Percentiles rank a stretch among this genome's conserved stretches.
These are phyloP conservation scores for Clonostachys byssicola DNA, from an alignment of 2,329 filamentous ascomycete species.

Conservation along the genomic window DNA sequence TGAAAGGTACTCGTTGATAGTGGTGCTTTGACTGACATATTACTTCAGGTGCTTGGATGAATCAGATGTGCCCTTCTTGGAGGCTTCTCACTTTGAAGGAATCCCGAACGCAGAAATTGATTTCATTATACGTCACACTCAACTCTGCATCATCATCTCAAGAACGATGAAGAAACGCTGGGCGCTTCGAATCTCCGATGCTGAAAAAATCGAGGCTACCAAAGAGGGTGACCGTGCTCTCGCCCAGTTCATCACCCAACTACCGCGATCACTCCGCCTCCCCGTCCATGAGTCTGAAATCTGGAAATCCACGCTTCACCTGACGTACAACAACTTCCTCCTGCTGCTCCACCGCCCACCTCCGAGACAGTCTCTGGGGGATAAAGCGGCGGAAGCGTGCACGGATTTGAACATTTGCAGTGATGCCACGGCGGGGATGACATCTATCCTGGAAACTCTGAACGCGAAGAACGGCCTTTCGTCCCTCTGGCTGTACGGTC, in stretches of 20 bases:
- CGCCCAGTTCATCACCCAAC: slow-evolving; percentile 17
- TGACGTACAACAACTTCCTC: slow-evolving; percentile 26
- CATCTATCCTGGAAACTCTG: slow-evolving; percentile 20
- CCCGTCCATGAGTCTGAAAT: slow-evolving; percentile 10
- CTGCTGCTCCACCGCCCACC: slow-evolving; percentile 24
- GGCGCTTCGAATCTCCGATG: slow-evolving; percentile 5
- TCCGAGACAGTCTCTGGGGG: slow-evolving; percentile 8
- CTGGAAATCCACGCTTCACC: slow-evolving; percentile 24
- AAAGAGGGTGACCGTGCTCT: slow-evolving; percentile 21
- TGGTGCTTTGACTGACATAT: too few relatives aligned
- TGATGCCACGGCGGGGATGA: slow-evolving; percentile 17
- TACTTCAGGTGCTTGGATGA: slow-evolving; percentile 38
- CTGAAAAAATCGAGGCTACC: slow-evolving; percentile 16
- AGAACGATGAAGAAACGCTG: slow-evolving; percentile 15
- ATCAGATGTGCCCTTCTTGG: slow-evolving; percentile 40
- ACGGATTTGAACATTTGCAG: slow-evolving; percentile 21
- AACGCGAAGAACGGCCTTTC: slow-evolving; percentile 10
- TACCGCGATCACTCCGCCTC: slow-evolving; percentile 17
- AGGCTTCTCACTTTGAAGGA: slow-evolving; percentile 37
- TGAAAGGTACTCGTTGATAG: not conserved
- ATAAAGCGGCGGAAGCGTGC: slow-evolving; percentile 1
- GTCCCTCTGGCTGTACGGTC: slow-evolving; percentile 18
- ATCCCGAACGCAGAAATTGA: slow-evolving; percentile 27
- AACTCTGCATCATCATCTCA: slow-evolving; percentile 44
- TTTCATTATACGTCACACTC: slow-evolving; percentile 42